Evolutionary conservation across 78 protist species (phyloP).

Genomic region (Dictyostelium firmibasis): DNA sequence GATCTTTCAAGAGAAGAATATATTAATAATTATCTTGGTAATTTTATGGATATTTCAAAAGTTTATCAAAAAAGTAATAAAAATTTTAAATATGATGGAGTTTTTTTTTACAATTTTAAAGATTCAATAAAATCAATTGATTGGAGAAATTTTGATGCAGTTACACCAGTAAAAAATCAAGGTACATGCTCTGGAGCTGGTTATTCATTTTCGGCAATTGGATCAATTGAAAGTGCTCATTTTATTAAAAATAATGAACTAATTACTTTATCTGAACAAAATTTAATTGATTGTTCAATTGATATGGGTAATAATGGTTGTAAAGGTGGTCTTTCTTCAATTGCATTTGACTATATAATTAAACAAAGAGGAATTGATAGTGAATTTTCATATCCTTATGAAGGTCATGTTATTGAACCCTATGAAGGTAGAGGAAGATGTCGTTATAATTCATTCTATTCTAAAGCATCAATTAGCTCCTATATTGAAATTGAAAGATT

Average conservation of each 20-base stretch:
- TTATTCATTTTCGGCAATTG: neutral
- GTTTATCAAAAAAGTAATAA: neutral
- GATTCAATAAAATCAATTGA: neutral
- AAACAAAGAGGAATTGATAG: slow-evolving; percentile 70
- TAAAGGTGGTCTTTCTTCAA: slow-evolving; percentile 70
- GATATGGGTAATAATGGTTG: slow-evolving; percentile 83
- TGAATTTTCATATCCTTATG: slow-evolving; percentile 91
- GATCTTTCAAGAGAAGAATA: slow-evolving; percentile 43
- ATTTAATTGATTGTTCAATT: neutral
- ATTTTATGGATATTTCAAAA: neutral
- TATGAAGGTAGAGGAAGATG: slow-evolving; percentile 50
- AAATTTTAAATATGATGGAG: neutral
- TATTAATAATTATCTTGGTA: neutral
- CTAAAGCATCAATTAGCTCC: slow-evolving; percentile 52
- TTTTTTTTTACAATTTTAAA: neutral
- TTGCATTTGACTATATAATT: slow-evolving; percentile 65
- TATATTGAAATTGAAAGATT: slow-evolving; percentile 22
- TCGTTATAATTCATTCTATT: neutral
- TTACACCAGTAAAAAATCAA: slow-evolving; percentile 19
- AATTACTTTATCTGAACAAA: neutral
- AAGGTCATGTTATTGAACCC: neutral
- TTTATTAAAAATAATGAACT: neutral
- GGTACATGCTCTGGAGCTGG: slow-evolving; percentile 28
- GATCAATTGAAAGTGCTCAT: neutral
- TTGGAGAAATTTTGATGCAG: slow-evolving; percentile 55